Evolutionary conservation across 202 grass and related monocot species (phyloP).

Genomic region (Cymbopogon flexuosus): DNA sequence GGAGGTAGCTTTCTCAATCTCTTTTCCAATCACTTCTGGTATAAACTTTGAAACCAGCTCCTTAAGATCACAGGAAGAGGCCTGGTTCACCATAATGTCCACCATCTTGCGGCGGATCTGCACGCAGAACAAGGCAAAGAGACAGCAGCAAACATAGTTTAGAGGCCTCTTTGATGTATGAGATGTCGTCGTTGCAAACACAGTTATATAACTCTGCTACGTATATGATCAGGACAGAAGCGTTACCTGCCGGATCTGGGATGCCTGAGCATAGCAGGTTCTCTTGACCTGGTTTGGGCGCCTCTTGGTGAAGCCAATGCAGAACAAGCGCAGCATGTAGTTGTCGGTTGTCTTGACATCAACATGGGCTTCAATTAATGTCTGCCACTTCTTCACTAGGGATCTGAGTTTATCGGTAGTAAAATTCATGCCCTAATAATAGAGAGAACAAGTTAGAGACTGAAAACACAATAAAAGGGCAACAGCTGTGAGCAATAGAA

Average conservation of each 20-base stretch:
- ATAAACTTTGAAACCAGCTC: slow-evolving; percentile 91
- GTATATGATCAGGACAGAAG: not conserved
- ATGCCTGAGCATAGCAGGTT: slow-evolving; percentile 81
- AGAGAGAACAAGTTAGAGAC: not conserved
- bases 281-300: slow-evolving; percentile 85
- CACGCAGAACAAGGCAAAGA: not conserved
- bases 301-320: slow-evolving; percentile 85
- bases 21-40: slow-evolving; percentile 87
- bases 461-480: not conserved
- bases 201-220: too few relatives aligned
- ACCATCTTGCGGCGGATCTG: slow-evolving; percentile 95
- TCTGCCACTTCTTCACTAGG: slow-evolving; percentile 83
- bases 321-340: slow-evolving; percentile 72
- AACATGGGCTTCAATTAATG: slow-evolving; percentile 78
- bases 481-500: not conserved
- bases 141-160: not conserved
- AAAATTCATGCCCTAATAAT: slow-evolving; percentile 68
- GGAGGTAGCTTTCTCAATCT: slow-evolving; percentile 83
- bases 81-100: slow-evolving; percentile 88
- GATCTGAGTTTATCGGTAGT: slow-evolving; percentile 80
- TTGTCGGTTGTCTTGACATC: slow-evolving; percentile 86
- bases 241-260: slow-evolving; percentile 80
- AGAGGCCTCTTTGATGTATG: not conserved
- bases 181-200: too few relatives aligned
- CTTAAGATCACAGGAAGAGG: slow-evolving; percentile 73